Base-by-base conservation (phyloP, 108 stramenopile species). In the Nitzschia inconspicua region DNA sequence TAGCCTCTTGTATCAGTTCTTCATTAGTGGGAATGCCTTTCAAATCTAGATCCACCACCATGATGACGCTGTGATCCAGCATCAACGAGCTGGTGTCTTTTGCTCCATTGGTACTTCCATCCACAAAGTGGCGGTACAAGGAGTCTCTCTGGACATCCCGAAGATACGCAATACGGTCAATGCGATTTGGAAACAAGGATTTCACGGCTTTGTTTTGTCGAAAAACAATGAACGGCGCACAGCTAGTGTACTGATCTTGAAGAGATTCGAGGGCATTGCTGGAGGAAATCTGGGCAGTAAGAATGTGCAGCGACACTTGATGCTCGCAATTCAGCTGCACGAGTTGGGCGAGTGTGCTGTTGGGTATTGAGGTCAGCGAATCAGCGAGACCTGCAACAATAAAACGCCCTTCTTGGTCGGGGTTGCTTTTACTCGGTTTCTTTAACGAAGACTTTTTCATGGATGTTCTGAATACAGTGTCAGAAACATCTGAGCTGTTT, bases 301-400 rank as follows among this genome's bases (percentile, higher is more conserved):
- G 44, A 46, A 46, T 16, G 10, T 13, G n/a, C 14, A 46, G 8
- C n/a, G n/a, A 7, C 6, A 20, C 44, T 46, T 46, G 44, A 20
- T 46, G 20, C 7, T 13, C 44, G 20, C 44, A 46, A 20, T 46
- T 46, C 6, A 46, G 44, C 20, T 46, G 10, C 44, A 46, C 7
- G 7, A 46, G 44, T 46, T 46, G 44, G 16, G 44, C n/a, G 6
- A 46, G 44, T n/a, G n/a, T n/a, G n/a, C n/a, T n/a, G n/a, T n/a
- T n/a, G n/a, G n/a, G n/a, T n/a, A n/a, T n/a, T n/a, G n/a, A n/a
- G n/a, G n/a, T n/a, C n/a, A n/a, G n/a, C n/a, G n/a, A n/a, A n/a
- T n/a, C n/a, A n/a, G n/a, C n/a, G n/a, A n/a, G n/a, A n/a, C n/a
- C n/a, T n/a, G n/a, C n/a, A n/a, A n/a, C n/a, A n/a, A n/a, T n/a